Evolutionary conservation across 2,329 filamentous ascomycete genomes (phyloP), one percentile per base, ranked within the genome.

Genomic region (Tothia fuscella): DNA sequence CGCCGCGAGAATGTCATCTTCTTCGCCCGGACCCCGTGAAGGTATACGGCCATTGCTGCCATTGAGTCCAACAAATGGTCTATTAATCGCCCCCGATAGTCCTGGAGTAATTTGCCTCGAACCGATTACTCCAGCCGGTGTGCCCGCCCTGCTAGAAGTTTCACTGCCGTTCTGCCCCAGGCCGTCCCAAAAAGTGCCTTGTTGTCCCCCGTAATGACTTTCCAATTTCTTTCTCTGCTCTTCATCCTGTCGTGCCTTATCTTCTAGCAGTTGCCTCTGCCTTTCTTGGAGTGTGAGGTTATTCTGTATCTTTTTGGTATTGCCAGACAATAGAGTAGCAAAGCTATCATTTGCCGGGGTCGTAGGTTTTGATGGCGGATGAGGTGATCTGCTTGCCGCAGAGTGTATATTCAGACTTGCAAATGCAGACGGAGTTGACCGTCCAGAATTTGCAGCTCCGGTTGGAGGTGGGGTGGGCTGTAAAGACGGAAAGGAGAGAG

Each of bases 211-310:
- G 59, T 86, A 95, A 46, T 89, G 78, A 22, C 75, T 71, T 49
- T 91, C 84, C 52, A 79, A 74, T 56, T 79, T 75, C 52, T 72
- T 80, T 52, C 72, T 74, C 55, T 76, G 74, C 56, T 88, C 80
- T 45, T 80, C 80, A 46, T 87, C 82, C 57, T 89, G 83, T 46
- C 74, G 75, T 47, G 76, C 73, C 59, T 85, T 83, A 53, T 86
- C 80, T 59, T 93, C 84, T 49, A 82, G 75, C 49, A 94, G 63
- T 47, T 76, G 81, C 53, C 66, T 72, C 57, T 82, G 78, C 40
- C 76, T 71, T 53, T 80, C 76, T 42, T 74, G 64, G 6, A 82
- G 64, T 2, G 76, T 76, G 13, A 95, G 67, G 48, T 82, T 91
- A 58, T 78, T 80, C 22, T 71, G 74, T 41, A 63, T 49, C 57